A percentile compares a stretch with the other conserved stretches of the same genome.
These are phyloP conservation scores for Colletotrichum brevisporum DNA, from an alignment of 2,329 filamentous ascomycete species.

Conservation along the genomic window DNA sequence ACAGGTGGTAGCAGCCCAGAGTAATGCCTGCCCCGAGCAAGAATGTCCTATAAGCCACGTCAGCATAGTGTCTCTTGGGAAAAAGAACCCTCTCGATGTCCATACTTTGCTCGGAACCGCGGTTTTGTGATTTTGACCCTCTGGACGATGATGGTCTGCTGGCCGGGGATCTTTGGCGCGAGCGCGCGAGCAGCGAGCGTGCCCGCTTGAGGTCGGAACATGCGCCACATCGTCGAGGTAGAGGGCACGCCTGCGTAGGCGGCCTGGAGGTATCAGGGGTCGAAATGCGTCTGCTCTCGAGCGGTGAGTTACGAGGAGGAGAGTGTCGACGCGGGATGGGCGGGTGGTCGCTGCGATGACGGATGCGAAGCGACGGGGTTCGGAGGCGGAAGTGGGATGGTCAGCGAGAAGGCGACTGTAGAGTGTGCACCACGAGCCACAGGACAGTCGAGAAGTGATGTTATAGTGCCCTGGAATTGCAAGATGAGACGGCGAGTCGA, in stretches of 20 bases:
- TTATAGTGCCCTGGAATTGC: no score
- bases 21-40: conserved; percentile 51
- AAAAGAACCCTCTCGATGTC: background rate
- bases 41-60: conserved; percentile 38
- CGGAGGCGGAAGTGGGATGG: conserved; percentile 5
- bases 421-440: background rate
- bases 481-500: background rate
- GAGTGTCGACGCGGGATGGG: background rate
- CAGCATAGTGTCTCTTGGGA: background rate
- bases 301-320: background rate
- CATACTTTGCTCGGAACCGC: conserved; percentile 31
- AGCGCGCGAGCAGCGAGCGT: conserved; percentile 34
- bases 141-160: conserved; percentile 38
- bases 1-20: conserved; percentile 59
- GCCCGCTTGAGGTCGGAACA: conserved; percentile 35
- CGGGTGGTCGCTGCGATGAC: conserved; percentile 2
- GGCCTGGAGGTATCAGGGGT: background rate
- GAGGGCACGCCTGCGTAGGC: conserved; percentile 32
- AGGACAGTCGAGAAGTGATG: background rate
- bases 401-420: background rate
- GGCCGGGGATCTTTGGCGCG: conserved; percentile 16
- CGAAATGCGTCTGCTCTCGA: background rate
- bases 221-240: conserved; percentile 29
- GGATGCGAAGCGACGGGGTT: conserved; percentile 5
- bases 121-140: conserved; percentile 37